A percentile compares a stretch with the other conserved stretches of the same genome.
phyloP scores from a whole-genome alignment of 441 rosid species.

The Jatropha multifida region DNA sequence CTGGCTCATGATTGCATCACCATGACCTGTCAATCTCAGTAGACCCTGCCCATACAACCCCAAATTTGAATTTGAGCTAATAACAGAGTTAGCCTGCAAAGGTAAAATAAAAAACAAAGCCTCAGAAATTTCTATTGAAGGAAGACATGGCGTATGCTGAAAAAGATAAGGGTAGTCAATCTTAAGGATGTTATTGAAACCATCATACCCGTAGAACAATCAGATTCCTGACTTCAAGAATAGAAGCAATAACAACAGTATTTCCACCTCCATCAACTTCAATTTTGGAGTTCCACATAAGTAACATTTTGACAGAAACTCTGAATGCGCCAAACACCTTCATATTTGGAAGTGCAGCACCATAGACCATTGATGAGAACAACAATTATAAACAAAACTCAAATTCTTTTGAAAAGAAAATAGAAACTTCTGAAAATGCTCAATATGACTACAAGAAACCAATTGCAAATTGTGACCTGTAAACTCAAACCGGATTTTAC shows the following conservation, averaged over 20 bases:
- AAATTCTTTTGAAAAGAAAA: not conserved
- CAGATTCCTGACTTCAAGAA: conserved; percentile 97
- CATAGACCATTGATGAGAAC: conserved; percentile 23
- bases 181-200: conserved; percentile 16
- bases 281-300: conserved; percentile 96
- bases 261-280: conserved; percentile 96
- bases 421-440: not conserved
- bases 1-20: conserved; percentile 94
- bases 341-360: conserved; percentile 32
- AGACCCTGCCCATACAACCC: conserved; percentile 96
- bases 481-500: not conserved
- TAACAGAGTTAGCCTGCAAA: conserved; percentile 80
- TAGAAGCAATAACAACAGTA: conserved; percentile 81
- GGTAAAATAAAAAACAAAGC: conserved; percentile 22
- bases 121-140: conserved; percentile 17
- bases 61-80: conserved; percentile 87
- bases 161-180: conserved; percentile 10
- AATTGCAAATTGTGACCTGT: not conserved
- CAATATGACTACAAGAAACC: conserved; percentile 10
- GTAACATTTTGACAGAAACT: conserved; percentile 90
- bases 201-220: conserved; percentile 87
- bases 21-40: conserved; percentile 74
- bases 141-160: conserved; percentile 9
- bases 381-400: conserved; percentile 7
- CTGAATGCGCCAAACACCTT: conserved; percentile 99